Evolutionary conservation across 176 grass and related monocot genomes (phyloP), one percentile per base, ranked within the genome.

Genomic region (Carex littledalei): DNA sequence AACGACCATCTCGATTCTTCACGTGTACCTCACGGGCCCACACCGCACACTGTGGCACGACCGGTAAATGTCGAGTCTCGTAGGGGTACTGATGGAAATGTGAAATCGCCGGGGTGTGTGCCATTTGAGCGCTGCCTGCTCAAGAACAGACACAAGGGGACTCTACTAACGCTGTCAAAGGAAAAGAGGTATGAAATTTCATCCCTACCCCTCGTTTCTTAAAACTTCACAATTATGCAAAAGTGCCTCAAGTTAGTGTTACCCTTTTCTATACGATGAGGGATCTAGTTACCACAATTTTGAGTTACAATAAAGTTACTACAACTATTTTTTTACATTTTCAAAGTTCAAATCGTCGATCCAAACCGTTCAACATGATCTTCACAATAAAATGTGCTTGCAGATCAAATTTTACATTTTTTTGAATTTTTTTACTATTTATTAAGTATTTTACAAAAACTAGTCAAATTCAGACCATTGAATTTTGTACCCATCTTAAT

Each of bases 121-220:
- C 73, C 45, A 54, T 54, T 76, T 26, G 72, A 21, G 3, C 72
- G 72, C 73, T 77, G 73, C 73, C 73, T 77, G 73, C 49, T 77
- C 49, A 29, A 15, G 45, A 22, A 26, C 73, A 54, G 43, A 53
- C 72, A 76, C 47, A 29, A 52, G 10, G 20, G 71, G 43, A 47
- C 45, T 70, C 16, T 16, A 43, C 7, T 10, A 18, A 70, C 67
- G 34, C 34, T 70, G 67, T 70, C 67, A 70, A 70, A 70, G 15
- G 34, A 70, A 41, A 70, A 16, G 0, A n/a, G 34, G 67, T 0
- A 0, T 41, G 1, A n/a, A 70, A 41, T 70, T 70, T 15, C 67
- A 18, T 70, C 1, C n/a, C 34, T 70, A 37, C 60, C 60, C 60
- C 60, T 63, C 60, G 7, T 6, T 22, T 37, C 14, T 68, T 37